Percentiles rank a stretch among this genome's conserved stretches.
Evolutionary conservation across 352 stramenopile genomes (phyloP).

Genomic region (Pilasporangium apinafurcum): DNA sequence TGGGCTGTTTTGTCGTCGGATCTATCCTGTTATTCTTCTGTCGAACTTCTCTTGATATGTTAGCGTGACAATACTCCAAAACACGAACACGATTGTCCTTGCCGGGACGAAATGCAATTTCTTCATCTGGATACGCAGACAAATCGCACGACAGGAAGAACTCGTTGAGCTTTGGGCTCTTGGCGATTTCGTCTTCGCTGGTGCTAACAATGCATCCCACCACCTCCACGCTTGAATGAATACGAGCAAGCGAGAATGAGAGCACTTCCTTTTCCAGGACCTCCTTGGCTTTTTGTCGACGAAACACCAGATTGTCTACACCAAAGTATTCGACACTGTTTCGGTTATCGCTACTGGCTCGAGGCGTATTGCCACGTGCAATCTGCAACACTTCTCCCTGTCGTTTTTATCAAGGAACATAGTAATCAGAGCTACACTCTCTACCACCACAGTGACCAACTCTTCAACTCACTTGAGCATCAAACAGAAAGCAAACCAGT

Average conservation of each 20-base stretch:
- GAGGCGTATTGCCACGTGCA: constrained; percentile 10
- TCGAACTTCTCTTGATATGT: no score
- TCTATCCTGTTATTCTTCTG: background rate
- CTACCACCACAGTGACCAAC: background rate
- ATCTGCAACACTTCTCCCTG: constrained; percentile 43
- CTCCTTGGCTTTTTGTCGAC: constrained; percentile 30
- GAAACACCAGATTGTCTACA: constrained; percentile 20
- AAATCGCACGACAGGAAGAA: constrained; percentile 40
- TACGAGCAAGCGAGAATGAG: constrained; percentile 22
- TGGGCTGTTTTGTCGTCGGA: constrained; percentile 11
- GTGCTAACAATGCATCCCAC: constrained; percentile 41
- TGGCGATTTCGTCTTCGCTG: constrained; percentile 41
- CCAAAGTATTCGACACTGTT: constrained; percentile 18
- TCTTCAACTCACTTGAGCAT: constrained; percentile 25
- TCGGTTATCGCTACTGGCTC: background rate
- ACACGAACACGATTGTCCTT: constrained; percentile 13
- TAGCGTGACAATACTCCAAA: constrained; percentile 18
- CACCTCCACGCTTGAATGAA: constrained; percentile 43
- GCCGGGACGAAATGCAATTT: constrained; percentile 10
- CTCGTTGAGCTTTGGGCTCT: constrained; percentile 27
- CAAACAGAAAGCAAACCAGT: constrained; percentile 42
- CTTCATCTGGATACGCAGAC: background rate
- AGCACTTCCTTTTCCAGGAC: constrained; percentile 31
- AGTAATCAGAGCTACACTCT: background rate
- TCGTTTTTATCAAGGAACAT: background rate